Evolutionary conservation across 2,329 filamentous ascomycete genomes (phyloP), one percentile per base, ranked within the genome.

Genomic region (Paraphaeosphaeria sporulosa): DNA sequence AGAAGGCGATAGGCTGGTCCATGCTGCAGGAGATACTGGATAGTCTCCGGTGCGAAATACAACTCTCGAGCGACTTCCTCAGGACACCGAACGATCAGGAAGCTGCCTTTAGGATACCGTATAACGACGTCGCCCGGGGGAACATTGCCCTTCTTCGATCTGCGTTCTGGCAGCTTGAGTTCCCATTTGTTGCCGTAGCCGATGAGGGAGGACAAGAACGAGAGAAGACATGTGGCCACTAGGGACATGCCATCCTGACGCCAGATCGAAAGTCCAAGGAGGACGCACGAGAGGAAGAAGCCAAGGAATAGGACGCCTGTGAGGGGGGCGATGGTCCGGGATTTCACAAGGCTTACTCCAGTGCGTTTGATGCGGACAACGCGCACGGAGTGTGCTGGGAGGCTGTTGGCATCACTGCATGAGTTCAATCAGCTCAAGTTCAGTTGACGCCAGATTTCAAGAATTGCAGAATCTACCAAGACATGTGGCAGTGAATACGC

Each of bases 11-110:
- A 84, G 4, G 75, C 69, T 2, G 76, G 71, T 0, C 75, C 76
- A 57, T 78, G 71, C 32, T 75, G 67, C 23, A 84, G 66, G 17
- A 76, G 64, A 64, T 85, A 85, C 12, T 81, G 69, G 57, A 84
- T 82, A 48, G 79, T 76, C 64, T 84, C 83, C 0, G 82, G 82
- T 4, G 83, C 82, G 62, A 84, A 85, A 66, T 82, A 85, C 0
- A 85, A 73, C 63, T 84, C 82, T 15, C 83, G 75, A 2, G 83
- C 82, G 1, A 84, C 78, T 4, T 82, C 72, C 59, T 85, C 83
- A n/a, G 77, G 68, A 64, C 83, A 85, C 38, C 78, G 76, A 3
- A 85, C 80, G 4, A 85, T 73, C 15, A 84, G 73, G 60, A 82
- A 85, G 61, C 76, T 81, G 38, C 83, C 83, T 59, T 83, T 84